Percentiles rank a stretch among this genome's conserved stretches.
Evolutionary conservation across 129 eudicot species (phyloP).

Genomic region (Cynara cardunculus): DNA sequence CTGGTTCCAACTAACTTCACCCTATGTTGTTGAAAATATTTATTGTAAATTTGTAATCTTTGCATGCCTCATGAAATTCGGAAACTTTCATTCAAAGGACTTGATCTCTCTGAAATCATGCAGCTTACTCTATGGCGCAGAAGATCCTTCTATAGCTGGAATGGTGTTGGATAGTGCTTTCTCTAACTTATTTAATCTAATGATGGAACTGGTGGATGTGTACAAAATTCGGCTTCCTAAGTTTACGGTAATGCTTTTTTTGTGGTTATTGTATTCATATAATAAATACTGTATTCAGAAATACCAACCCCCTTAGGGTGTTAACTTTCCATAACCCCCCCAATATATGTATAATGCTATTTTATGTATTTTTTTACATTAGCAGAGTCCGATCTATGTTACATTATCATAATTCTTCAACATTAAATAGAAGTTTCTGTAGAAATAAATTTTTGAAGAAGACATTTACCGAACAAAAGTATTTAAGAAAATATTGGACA

Average conservation of each 20-base stretch:
- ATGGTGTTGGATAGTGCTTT: constrained; percentile 98
- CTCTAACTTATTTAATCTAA: constrained; percentile 76
- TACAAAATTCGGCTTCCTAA: constrained; percentile 95
- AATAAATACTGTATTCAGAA: background rate
- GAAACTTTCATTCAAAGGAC: background rate
- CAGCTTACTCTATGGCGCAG: constrained; percentile 96
- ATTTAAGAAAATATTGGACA: background rate
- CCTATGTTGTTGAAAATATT: background rate
- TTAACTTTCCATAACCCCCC: background rate
- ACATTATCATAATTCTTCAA: background rate
- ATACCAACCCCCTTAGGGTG: background rate
- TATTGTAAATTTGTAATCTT: background rate
- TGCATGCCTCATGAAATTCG: background rate
- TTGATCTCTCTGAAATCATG: constrained; percentile 15
- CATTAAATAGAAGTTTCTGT: background rate
- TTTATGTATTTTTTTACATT: background rate
- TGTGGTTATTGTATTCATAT: background rate
- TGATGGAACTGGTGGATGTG: constrained; percentile 97
- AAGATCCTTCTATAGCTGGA: constrained; percentile 97
- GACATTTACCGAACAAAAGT: background rate
- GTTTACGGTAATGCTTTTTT: constrained; percentile 58
- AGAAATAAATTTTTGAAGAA: background rate
- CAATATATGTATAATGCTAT: background rate
- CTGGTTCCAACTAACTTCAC: background rate
- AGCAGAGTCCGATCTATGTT: background rate